Evolutionary conservation across 169 alveolate genomes (phyloP).

Genomic region (Cystoisospora suis): DNA sequence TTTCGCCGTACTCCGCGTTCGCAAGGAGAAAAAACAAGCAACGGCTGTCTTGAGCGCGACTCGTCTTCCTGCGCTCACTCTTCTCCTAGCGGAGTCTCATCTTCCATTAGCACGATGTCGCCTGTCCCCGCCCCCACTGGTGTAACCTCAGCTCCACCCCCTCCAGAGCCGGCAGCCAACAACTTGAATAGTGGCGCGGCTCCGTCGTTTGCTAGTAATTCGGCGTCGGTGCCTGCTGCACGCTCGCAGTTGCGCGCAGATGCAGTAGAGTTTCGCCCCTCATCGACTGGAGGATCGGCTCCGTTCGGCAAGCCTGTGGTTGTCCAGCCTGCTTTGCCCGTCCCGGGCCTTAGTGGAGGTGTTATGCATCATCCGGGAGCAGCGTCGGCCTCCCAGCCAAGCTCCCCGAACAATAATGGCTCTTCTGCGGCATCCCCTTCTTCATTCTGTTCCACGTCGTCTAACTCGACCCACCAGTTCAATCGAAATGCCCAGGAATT

Average conservation of each 20-base stretch:
- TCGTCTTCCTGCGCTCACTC: no score
- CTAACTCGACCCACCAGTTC: conserved; percentile 57
- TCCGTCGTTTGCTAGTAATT: not conserved
- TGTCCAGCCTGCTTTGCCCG: not conserved
- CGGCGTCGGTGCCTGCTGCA: not conserved
- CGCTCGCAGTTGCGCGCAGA: conserved; percentile 32
- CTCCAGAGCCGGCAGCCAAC: not conserved
- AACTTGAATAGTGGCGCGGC: not conserved
- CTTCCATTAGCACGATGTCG: not conserved
- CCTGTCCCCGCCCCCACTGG: not conserved
- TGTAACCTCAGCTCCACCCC: not conserved
- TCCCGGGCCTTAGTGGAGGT: not conserved
- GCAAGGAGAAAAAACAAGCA: no score
- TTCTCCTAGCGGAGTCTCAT: not conserved
- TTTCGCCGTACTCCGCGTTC: no score
- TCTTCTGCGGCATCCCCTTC: conserved; percentile 40
- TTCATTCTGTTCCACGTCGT: not conserved
- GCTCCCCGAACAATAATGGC: conserved; percentile 39
- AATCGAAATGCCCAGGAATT: conserved; percentile 61
- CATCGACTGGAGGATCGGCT: not conserved
- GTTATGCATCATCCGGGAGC: not conserved
- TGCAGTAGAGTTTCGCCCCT: conserved; percentile 24
- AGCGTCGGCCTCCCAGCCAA: not conserved
- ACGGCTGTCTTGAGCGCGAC: no score
- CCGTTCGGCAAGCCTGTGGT: not conserved